Evolutionary conservation across 768 basidiomycete species (phyloP).

Genomic region (Kwoniella mangroviensis): DNA sequence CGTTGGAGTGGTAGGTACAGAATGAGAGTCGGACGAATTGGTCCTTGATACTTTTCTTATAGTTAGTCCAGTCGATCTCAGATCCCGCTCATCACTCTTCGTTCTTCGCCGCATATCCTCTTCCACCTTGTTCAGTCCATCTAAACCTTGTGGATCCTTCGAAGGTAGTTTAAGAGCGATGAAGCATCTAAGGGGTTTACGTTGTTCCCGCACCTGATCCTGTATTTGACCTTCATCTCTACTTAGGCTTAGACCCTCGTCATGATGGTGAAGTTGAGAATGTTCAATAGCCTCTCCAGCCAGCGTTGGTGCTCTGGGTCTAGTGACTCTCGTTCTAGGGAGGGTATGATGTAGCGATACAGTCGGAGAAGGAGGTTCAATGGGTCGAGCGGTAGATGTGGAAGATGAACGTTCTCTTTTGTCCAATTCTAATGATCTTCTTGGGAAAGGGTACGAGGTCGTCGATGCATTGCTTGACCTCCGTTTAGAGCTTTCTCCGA

Average conservation of each 20-base stretch:
- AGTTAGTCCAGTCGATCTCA: neutral
- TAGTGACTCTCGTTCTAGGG: slow-evolving; percentile 17
- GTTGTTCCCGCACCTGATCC: neutral
- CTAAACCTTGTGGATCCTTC: neutral
- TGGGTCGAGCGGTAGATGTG: slow-evolving; percentile 16
- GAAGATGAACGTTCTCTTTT: slow-evolving; percentile 17
- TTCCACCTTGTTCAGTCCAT: neutral
- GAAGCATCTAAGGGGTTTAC: slow-evolving; percentile 33
- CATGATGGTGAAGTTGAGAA: slow-evolving; percentile 13
- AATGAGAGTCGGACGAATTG: slow-evolving; percentile 1
- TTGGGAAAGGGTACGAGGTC: slow-evolving; percentile 10
- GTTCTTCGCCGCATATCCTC: slow-evolving; percentile 1
- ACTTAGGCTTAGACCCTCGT: neutral
- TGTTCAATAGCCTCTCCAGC: slow-evolving; percentile 52
- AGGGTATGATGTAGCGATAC: slow-evolving; percentile 11
- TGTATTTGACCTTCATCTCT: neutral
- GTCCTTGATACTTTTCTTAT: slow-evolving; percentile 6
- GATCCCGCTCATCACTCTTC: slow-evolving; percentile 27
- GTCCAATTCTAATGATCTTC: neutral
- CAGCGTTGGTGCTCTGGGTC: slow-evolving; percentile 45
- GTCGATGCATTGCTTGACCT: slow-evolving; percentile 10
- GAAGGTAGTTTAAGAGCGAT: slow-evolving; percentile 33
- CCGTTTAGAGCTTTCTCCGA: slow-evolving; percentile 24
- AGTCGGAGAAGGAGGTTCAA: slow-evolving; percentile 19
- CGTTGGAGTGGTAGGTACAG: slow-evolving; percentile 5